Evolutionary conservation across 2,329 filamentous ascomycete genomes (phyloP).

Genomic region (Immersiporthe knoxdaviesiana): DNA sequence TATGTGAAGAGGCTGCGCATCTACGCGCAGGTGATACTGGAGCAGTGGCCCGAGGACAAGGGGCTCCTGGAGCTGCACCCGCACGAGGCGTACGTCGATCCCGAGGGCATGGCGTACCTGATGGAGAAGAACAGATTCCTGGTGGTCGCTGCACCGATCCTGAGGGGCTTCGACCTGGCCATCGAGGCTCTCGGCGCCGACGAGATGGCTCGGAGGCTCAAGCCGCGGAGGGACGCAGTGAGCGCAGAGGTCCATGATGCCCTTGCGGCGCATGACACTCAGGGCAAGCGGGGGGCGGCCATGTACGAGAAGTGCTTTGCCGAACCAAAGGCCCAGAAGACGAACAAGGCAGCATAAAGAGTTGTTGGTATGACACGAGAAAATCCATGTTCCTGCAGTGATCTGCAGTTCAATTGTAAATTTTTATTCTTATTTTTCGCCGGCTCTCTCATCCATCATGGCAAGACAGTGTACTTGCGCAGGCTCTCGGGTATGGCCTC

Average conservation of each 20-base stretch:
- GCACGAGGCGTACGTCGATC: conserved; percentile 36
- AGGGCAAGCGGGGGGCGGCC: conserved; percentile 29
- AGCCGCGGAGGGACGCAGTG: conserved; percentile 29
- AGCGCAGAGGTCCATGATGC: conserved; percentile 35
- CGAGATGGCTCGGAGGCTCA: conserved; percentile 43
- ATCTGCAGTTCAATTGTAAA: conserved; percentile 14
- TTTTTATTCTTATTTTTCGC: conserved; percentile 9
- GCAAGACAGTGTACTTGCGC: conserved; percentile 92
- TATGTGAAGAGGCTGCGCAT: conserved; percentile 41
- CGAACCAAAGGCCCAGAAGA: conserved; percentile 21
- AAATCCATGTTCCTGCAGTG: not conserved
- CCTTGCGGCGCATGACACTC: conserved; percentile 28
- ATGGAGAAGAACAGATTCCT: conserved; percentile 41
- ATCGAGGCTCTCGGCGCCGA: conserved; percentile 39
- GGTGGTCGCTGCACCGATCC: conserved; percentile 40
- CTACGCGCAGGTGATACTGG: conserved; percentile 43
- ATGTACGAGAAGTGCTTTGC: conserved; percentile 41
- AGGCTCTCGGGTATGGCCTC: conserved; percentile 81
- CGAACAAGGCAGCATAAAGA: conserved; percentile 13
- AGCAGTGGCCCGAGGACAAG: conserved; percentile 46
- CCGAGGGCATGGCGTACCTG: conserved; percentile 40
- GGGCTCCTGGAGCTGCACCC: conserved; percentile 45
- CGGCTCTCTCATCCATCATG: conserved; percentile 56
- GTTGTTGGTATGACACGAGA: conserved; percentile 13
- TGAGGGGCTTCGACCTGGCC: conserved; percentile 51